A percentile compares a stretch with the other conserved stretches of the same genome.
These are phyloP conservation scores for Tripterygium wilfordii DNA, from an alignment of 177 flowering plant genomes.

Conservation along the genomic window DNA sequence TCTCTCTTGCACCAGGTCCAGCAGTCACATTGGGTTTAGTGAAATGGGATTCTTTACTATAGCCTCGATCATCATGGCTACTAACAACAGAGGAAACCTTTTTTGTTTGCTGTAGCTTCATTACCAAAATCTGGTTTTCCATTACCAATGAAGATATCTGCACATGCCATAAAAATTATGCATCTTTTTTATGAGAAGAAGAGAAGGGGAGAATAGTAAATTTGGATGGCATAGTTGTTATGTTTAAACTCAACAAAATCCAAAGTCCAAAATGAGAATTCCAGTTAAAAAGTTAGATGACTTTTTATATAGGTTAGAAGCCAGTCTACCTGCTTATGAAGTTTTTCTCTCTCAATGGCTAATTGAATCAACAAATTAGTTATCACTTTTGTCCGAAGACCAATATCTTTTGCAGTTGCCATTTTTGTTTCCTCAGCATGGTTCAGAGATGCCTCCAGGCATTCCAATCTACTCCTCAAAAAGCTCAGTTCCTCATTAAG, in stretches of 20 bases:
- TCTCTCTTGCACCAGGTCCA: slow-evolving; percentile 23
- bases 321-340: slow-evolving; percentile 56
- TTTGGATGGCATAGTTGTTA: too few species aligned
- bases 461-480: slow-evolving; percentile 45
- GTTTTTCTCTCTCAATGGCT: slow-evolving; percentile 74
- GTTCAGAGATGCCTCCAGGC: slow-evolving; percentile 56
- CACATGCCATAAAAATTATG: slow-evolving; percentile 5
- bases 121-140: slow-evolving; percentile 37
- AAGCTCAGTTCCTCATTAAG: slow-evolving; percentile 55
- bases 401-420: slow-evolving; percentile 56
- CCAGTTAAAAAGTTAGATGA: too few species aligned
- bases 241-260: too few species aligned
- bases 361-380: slow-evolving; percentile 60
- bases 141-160: slow-evolving; percentile 48
- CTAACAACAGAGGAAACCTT: slow-evolving; percentile 16
- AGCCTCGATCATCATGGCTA: slow-evolving; percentile 11
- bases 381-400: slow-evolving; percentile 45
- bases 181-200: neutral
- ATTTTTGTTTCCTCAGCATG: slow-evolving; percentile 53
- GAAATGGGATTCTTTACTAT: slow-evolving; percentile 3
- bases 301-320: too few species aligned
- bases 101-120: slow-evolving; percentile 24
- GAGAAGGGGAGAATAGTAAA: neutral
- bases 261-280: too few species aligned
- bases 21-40: slow-evolving; percentile 15